Base-by-base conservation (phyloP, 805 yeast genomes). In the Yamadazyma paraphyllophila region DNA sequence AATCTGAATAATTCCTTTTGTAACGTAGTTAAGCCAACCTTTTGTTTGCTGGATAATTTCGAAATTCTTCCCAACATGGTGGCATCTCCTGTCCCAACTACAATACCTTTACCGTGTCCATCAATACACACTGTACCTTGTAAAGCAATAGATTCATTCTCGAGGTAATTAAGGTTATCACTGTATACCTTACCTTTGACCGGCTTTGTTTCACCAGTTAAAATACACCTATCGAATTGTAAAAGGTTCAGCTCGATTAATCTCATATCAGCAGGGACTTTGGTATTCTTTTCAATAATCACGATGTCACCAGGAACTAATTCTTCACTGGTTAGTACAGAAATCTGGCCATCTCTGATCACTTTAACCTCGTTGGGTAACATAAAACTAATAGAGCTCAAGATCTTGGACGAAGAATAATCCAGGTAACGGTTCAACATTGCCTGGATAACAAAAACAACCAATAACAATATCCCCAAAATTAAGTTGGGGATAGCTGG, bases 201-300 rank as follows among this genome's bases (percentile, higher is more conserved):
- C 5, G 78, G 67, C 42, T 66, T 65, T 2, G 80, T 72, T 52
- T 75, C 80, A 53, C 81, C 81, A 10, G 81, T 76, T 31, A 76
- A 62, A 12, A 74, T 64, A 12, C 79, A 64, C 47, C 76, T 62
- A 52, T 76, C 81, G 52, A 75, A 72, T 14, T 69, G 52, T 33
- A 76, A 62, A 35, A 71, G 70, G 16, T 60, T 57, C 20, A 73
- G 65, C 8, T 65, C 63, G 20, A 65, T 51, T 27, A 76, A 62
- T 56, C 80, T 62, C 40, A 73, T 58, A 55, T 76, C 81, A 13
- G 80, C 80, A 11, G 80, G 74, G 3, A 75, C 55, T 49, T 73
- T 73, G 31, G 64, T 60, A 17, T 78, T 77, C 15, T 66, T 60
- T 12, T 53, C 47, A 31, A 76, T 52, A 16, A 57, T 46, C 2